Base-by-base conservation (phyloP, 306 rosid species). In the Pyrus pyrifolia region DNA sequence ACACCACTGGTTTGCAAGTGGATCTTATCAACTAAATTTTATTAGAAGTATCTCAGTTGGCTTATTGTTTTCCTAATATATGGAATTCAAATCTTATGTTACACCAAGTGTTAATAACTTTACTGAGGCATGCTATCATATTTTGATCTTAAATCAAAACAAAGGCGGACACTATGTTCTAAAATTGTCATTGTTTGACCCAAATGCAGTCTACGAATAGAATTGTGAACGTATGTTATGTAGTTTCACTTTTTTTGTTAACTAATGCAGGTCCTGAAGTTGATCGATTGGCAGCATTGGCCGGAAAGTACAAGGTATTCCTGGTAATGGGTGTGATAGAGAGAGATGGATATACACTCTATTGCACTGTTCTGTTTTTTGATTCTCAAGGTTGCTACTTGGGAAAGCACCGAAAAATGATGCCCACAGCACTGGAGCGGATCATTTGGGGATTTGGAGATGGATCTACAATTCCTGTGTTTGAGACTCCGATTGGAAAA, bases 371-470 rank as follows among this genome's bases (percentile, higher is more conserved):
- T 44, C 86, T 94, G 57, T 94, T 91, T 83, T 94, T 94, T 75
- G 95, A 94, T 85, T 84, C 94, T 76, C 96, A 94, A 79, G 97
- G 98, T 46, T 82, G 33, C 76, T 94, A 88, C 79, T 75, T 94
- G 67, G 98, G 98, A 83, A 94, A 94, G 85, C 98, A 94, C 88
- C 87, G 97, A 76, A 94, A 94, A 80, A 5, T 90, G 65, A 90
- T 94, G 98, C 98, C 98, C 78, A 94, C 98, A 0, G 89, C 81
- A 49, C 45, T 94, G 78, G 98, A 92, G 84, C 83, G 97, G 19
- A 73, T 92, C 71, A 86, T 94, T 33, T 94, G 98, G 98, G 98
- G 97, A 55, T 94, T 90, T 81, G 98, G 98, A 21, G 98, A 91
- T 77, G 98, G 97, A 76, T 94, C 97, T 12, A 94, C 96, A 66